Conservation (phyloP, 192 early-diverging fungal genomes). For the Backusella sp. region DNA sequence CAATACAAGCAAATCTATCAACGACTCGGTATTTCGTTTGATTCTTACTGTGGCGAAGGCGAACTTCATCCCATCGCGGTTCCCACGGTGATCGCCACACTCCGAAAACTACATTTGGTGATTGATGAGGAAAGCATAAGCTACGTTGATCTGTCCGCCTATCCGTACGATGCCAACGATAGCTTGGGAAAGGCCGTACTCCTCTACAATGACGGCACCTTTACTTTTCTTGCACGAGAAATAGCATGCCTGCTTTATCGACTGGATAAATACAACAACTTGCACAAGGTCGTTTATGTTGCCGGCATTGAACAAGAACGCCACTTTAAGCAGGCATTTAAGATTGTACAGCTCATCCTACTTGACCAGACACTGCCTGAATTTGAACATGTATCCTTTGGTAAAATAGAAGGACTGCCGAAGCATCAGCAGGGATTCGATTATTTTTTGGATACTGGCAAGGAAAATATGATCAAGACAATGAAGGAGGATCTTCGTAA, state of each 20-base stretch:
- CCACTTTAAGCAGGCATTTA: constrained; percentile 87
- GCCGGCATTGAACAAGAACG: constrained; percentile 77
- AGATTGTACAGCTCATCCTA: constrained; percentile 50
- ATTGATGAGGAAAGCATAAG: constrained; percentile 66
- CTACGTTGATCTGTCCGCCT: constrained; percentile 69
- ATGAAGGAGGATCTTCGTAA: constrained; percentile 71
- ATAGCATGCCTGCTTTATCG: constrained; percentile 83
- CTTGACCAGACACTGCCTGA: constrained; percentile 36
- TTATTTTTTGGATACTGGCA: constrained; percentile 78
- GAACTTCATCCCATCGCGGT: constrained; percentile 32
- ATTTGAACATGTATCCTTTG: constrained; percentile 85
- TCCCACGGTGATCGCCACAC: neutral
- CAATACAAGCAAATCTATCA: constrained; percentile 78
- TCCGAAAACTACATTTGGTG: constrained; percentile 22
- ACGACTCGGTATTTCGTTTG: constrained; percentile 80
- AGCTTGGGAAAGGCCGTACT: constrained; percentile 75
- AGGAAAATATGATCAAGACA: constrained; percentile 76
- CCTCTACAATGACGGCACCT: constrained; percentile 74
- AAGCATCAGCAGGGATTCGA: constrained; percentile 88
- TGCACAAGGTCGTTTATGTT: constrained; percentile 84
- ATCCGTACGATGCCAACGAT: constrained; percentile 22
- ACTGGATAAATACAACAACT: constrained; percentile 68
- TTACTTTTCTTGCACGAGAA: constrained; percentile 86
- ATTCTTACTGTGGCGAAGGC: constrained; percentile 82
- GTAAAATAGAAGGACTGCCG: constrained; percentile 84